Conservation (phyloP, 2,329 filamentous ascomycete genomes). For the Pestalotiopsis sp. region DNA sequence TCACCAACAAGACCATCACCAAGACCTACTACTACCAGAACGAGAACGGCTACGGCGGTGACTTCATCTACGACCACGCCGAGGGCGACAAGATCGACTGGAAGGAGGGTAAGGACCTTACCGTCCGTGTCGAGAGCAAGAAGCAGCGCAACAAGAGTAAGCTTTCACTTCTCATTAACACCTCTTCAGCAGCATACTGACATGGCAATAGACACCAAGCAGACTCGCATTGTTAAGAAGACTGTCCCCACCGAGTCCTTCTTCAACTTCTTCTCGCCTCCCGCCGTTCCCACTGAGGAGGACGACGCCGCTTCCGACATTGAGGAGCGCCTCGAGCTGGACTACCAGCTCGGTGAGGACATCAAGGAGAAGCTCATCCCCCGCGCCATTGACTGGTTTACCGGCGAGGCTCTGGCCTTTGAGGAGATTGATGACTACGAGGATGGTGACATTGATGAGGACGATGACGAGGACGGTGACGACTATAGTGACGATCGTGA, state of each 20-base stretch:
- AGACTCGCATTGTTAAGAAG: constrained; percentile 98
- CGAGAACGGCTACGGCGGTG: constrained; percentile 96
- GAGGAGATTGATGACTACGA: constrained; percentile 89
- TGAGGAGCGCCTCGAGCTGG: constrained; percentile 95
- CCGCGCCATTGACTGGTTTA: constrained; percentile 99
- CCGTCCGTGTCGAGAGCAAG: constrained; percentile 95
- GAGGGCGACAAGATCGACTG: constrained; percentile 98
- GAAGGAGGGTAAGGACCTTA: constrained; percentile 91
- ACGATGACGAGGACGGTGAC: constrained; percentile 86
- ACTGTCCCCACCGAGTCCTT: constrained; percentile 98
- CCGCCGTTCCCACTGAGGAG: constrained; percentile 75
- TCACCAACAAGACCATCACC: constrained; percentile 94
- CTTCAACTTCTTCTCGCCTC: constrained; percentile 98
- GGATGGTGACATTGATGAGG: constrained; percentile 82
- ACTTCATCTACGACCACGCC: constrained; percentile 99
- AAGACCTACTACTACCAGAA: constrained; percentile 99
- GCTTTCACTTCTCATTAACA: constrained; percentile 21
- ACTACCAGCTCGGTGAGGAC: constrained; percentile 98
- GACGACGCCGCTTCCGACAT: constrained; percentile 82
- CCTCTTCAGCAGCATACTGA: constrained; percentile 12
- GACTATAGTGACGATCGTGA: constrained; percentile 76
- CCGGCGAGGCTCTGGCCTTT: constrained; percentile 93
- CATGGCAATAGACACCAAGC: constrained; percentile 80
- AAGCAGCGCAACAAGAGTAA: constrained; percentile 99
- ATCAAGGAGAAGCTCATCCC: constrained; percentile 99